Conservation (phyloP, 108 stramenopile genomes). For the Cyclostephanos invisitatus region DNA sequence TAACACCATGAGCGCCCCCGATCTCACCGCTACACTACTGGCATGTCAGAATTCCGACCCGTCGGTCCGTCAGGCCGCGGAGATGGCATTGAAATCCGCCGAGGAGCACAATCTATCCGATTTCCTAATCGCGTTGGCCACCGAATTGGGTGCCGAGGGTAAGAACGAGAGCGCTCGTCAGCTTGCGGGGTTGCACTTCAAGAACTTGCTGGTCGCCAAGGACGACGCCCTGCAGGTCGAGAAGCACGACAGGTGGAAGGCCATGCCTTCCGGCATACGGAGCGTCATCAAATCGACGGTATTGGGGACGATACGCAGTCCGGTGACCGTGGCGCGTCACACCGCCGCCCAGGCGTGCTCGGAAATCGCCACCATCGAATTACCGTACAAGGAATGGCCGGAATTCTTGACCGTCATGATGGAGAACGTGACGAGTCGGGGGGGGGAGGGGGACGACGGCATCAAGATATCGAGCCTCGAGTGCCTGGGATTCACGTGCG, state of each 20-base stretch:
- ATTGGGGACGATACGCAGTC: conserved; percentile 59
- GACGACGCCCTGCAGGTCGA: conserved; percentile 64
- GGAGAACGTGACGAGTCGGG: conserved; percentile 71
- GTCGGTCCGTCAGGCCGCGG: conserved; percentile 46
- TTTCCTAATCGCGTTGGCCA: conserved; percentile 64
- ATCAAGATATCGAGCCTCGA: conserved; percentile 89
- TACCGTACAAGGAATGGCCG: conserved; percentile 88
- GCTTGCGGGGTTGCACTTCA: conserved; percentile 83
- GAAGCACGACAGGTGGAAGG: conserved; percentile 74
- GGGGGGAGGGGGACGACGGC: conserved; percentile 49
- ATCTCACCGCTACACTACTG: conserved; percentile 45
- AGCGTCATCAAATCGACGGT: conserved; percentile 62
- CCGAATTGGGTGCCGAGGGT: conserved; percentile 69
- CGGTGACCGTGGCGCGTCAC: conserved; percentile 61
- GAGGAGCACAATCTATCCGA: conserved; percentile 48
- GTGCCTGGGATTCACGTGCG: conserved; percentile 95
- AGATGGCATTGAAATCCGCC: conserved; percentile 37
- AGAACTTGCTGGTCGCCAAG: conserved; percentile 82
- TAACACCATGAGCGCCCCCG: conserved; percentile 33
- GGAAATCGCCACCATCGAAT: conserved; percentile 84
- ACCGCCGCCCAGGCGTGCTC: conserved; percentile 84
- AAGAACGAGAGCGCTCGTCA: conserved; percentile 65
- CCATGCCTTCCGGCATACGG: conserved; percentile 53
- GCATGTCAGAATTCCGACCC: conserved; percentile 49
- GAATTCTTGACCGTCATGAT: conserved; percentile 74